Evolutionary conservation across 2,329 filamentous ascomycete genomes (phyloP).

Genomic region (Penicillium sp.): DNA sequence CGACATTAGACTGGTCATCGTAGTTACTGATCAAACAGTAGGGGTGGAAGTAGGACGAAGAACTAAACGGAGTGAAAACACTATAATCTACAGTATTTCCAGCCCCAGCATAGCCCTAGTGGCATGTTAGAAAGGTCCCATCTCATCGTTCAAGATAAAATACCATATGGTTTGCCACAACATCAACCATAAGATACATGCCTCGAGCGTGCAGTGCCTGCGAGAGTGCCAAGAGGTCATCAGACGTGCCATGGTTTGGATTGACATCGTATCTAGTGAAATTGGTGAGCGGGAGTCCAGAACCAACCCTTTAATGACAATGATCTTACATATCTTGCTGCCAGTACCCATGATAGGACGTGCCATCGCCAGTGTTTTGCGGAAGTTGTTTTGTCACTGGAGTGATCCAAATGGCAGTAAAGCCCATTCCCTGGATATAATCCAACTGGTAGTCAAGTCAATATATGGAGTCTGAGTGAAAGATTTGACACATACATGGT

Average conservation of each 20-base stretch:
- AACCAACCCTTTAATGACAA: constrained; percentile 32
- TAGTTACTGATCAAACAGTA: constrained; percentile 58
- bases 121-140: constrained; percentile 14
- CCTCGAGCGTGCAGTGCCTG: constrained; percentile 54
- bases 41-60: constrained; percentile 61
- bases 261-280: constrained; percentile 52
- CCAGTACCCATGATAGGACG: constrained; percentile 55
- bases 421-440: constrained; percentile 52
- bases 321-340: constrained; percentile 46
- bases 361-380: constrained; percentile 39
- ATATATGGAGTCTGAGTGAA: not conserved
- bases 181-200: constrained; percentile 64
- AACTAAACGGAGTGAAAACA: constrained; percentile 55
- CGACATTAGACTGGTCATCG: constrained; percentile 47
- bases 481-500: constrained; percentile 32
- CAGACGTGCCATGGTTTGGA: constrained; percentile 57
- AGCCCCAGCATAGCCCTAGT: constrained; percentile 48
- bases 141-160: not conserved
- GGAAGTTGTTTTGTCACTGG: constrained; percentile 45
- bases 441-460: constrained; percentile 38
- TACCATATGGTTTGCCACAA: constrained; percentile 45
- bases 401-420: constrained; percentile 53
- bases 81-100: constrained; percentile 54
- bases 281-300: constrained; percentile 46
- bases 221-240: constrained; percentile 61